Evolutionary conservation across 148 eudicot species (phyloP).

Genomic region (Chenopodium formosanum): DNA sequence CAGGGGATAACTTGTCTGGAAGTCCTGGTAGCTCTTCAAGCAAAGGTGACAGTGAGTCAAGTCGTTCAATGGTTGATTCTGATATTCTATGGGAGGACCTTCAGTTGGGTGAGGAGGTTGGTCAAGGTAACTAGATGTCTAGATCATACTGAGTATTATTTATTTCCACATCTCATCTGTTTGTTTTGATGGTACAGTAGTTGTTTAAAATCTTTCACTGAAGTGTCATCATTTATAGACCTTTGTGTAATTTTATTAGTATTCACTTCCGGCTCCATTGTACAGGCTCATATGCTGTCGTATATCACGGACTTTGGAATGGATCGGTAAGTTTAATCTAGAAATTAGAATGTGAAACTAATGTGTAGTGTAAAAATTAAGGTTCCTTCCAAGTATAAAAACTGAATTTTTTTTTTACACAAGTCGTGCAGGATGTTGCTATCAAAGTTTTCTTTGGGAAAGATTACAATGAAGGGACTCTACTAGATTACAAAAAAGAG

Average conservation of each 20-base stretch:
- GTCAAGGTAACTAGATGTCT: slow-evolving; percentile 53
- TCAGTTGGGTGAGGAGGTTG: slow-evolving; percentile 63
- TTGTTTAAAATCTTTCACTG: not conserved
- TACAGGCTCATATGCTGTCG: slow-evolving; percentile 76
- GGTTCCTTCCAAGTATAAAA: not conserved
- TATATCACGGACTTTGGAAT: slow-evolving; percentile 81
- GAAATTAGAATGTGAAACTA: not conserved
- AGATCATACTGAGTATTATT: not conserved
- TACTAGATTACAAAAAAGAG: slow-evolving; percentile 71
- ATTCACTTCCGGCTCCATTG: not conserved
- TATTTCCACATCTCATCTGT: not conserved
- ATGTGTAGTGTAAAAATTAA: not conserved
- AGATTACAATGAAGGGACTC: slow-evolving; percentile 52
- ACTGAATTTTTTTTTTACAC: slow-evolving; percentile 15
- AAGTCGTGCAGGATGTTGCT: slow-evolving; percentile 71
- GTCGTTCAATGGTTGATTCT: slow-evolving; percentile 32
- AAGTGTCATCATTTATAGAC: no score
- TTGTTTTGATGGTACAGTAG: not conserved
- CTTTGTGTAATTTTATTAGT: not conserved
- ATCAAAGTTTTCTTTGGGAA: slow-evolving; percentile 64
- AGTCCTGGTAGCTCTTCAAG: slow-evolving; percentile 44
- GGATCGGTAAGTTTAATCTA: slow-evolving; percentile 57
- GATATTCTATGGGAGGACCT: slow-evolving; percentile 84
- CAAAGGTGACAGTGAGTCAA: slow-evolving; percentile 43
- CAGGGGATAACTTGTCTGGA: slow-evolving; percentile 37